Conservation (phyloP, 257 asterid genomes). For the Voacanga thouarsii region DNA sequence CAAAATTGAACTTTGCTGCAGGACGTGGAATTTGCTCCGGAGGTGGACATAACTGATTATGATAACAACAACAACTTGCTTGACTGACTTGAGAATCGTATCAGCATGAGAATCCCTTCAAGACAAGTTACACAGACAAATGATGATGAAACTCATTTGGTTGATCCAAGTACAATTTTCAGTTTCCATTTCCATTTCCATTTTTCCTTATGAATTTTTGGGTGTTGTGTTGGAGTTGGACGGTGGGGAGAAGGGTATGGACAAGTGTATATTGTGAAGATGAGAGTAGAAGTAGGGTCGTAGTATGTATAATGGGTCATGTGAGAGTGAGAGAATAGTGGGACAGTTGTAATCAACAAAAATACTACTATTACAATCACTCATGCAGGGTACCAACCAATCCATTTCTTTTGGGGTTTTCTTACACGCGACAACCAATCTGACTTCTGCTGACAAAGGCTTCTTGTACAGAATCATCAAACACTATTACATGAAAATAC, state of each 20-base stretch:
- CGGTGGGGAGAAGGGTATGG: neutral
- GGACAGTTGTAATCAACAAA: slow-evolving; percentile 8
- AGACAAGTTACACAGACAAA: neutral
- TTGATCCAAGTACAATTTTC: neutral
- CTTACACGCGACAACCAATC: slow-evolving; percentile 30
- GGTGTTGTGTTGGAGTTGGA: neutral
- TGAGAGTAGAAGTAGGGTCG: neutral
- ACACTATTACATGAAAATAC: neutral
- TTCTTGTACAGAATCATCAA: neutral
- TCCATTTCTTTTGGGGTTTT: slow-evolving; percentile 19
- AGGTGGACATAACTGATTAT: neutral
- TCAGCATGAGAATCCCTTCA: neutral
- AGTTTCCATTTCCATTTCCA: neutral
- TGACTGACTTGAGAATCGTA: neutral
- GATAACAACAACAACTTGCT: neutral
- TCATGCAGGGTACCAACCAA: slow-evolving; percentile 10
- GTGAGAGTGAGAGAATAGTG: neutral
- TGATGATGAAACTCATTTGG: neutral
- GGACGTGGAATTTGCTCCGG: neutral
- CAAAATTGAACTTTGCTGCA: neutral
- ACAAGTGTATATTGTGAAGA: neutral
- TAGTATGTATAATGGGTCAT: neutral
- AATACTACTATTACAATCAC: neutral
- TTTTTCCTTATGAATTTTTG: neutral
- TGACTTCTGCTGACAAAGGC: slow-evolving; percentile 11